A percentile compares a stretch with the other conserved stretches of the same genome.
These are phyloP conservation scores for Salix udensis DNA, from an alignment of 345 rosid species.

Conservation along the genomic window DNA sequence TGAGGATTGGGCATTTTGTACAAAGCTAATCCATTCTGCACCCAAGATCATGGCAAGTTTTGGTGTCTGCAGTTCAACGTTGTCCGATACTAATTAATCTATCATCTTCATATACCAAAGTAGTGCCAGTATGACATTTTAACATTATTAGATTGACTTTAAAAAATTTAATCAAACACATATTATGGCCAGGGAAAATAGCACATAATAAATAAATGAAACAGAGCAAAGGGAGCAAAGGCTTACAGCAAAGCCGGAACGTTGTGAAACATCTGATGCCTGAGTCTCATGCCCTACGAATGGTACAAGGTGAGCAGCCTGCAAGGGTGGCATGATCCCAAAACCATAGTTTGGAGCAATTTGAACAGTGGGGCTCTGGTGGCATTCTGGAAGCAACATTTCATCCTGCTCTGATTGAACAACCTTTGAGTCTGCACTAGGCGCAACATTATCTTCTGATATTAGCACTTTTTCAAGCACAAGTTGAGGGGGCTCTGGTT, in stretches of 20 bases:
- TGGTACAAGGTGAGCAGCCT: conserved; percentile 44
- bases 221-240: neutral
- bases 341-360: conserved; percentile 49
- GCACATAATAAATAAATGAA: neutral
- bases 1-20: neutral
- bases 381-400: conserved; percentile 37
- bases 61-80: neutral
- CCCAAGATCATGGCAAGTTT: neutral
- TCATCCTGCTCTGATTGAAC: conserved; percentile 39
- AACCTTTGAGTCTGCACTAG: conserved; percentile 25
- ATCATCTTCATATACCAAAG: neutral
- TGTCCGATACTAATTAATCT: neutral
- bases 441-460: conserved; percentile 20
- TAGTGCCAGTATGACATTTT: neutral
- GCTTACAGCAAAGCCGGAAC: conserved; percentile 39
- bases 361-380: conserved; percentile 44
- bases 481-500: conserved; percentile 33
- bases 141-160: neutral
- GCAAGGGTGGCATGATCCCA: conserved; percentile 46
- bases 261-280: conserved; percentile 39
- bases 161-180: neutral
- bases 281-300: conserved; percentile 50
- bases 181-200: neutral
- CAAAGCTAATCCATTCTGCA: neutral
- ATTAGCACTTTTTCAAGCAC: conserved; percentile 32